A percentile compares a stretch with the other conserved stretches of the same genome.
phyloP scores from a whole-genome alignment of 495 filamentous ascomycete genomes.

The Penicillium paradoxum region DNA sequence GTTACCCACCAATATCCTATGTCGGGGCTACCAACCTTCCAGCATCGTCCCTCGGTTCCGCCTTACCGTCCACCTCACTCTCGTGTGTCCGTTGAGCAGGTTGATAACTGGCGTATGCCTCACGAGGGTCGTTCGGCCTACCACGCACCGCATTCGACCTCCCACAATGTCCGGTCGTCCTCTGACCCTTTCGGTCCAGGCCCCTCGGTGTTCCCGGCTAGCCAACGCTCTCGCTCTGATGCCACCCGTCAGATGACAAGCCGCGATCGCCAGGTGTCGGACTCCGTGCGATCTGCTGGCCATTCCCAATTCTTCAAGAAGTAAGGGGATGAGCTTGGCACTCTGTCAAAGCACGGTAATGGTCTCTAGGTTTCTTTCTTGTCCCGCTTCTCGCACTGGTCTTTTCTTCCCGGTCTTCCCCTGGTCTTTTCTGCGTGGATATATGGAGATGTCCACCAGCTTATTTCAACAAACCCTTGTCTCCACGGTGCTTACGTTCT shows the following conservation, averaged over 20 bases:
- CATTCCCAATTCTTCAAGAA: not conserved
- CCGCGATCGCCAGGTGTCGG: not conserved
- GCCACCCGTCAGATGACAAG: not conserved
- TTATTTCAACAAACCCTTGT: not conserved
- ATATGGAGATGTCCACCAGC: not conserved
- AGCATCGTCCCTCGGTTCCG: not conserved
- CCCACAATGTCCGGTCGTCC: slow-evolving; percentile 7
- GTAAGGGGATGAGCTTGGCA: not conserved
- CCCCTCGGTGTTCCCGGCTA: not conserved
- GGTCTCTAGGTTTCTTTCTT: not conserved
- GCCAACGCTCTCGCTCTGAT: not conserved
- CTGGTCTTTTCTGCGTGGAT: not conserved
- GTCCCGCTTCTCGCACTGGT: not conserved
- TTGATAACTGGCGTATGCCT: not conserved
- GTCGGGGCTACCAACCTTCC: not conserved
- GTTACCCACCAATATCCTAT: not conserved
- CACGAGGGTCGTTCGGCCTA: not conserved
- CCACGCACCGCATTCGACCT: not conserved
- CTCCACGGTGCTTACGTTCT: not conserved
- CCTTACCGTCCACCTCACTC: not conserved
- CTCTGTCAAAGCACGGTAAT: not conserved
- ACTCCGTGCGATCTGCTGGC: too few relatives aligned
- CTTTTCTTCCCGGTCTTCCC: not conserved
- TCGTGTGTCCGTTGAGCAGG: not conserved
- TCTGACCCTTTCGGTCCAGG: not conserved